Conservation (phyloP, 306 rosid species). For the Psophocarpus tetragonolobus region DNA sequence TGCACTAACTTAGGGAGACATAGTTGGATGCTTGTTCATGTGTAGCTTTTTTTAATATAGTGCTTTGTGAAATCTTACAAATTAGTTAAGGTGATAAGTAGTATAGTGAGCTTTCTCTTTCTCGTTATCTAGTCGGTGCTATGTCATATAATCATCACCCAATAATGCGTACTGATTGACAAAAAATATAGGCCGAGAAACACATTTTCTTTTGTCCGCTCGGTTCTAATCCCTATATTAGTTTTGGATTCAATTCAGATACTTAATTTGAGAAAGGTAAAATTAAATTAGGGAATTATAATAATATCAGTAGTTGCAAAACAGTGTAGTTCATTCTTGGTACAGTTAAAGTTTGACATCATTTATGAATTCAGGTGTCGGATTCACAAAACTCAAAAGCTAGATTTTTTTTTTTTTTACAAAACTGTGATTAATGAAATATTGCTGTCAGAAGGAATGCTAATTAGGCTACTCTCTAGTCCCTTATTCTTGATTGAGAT, state of each 20-base stretch:
- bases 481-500: too few relatives aligned
- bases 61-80: background rate
- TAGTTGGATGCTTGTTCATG: background rate
- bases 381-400: too few relatives aligned
- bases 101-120: background rate
- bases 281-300: background rate
- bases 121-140: constrained; percentile 6
- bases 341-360: too few relatives aligned
- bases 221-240: background rate
- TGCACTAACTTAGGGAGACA: constrained; percentile 3
- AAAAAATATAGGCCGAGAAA: background rate
- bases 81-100: background rate
- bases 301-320: too few relatives aligned
- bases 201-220: background rate
- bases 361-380: too few relatives aligned
- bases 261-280: background rate
- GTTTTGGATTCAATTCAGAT: background rate
- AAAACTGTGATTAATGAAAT: too few relatives aligned
- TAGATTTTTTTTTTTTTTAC: too few relatives aligned
- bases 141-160: background rate
- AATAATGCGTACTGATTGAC: background rate
- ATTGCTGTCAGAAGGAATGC: too few relatives aligned
- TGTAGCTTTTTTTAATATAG: background rate
- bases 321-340: too few relatives aligned
- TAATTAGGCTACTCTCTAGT: too few relatives aligned